Base-by-base conservation (phyloP, 805 yeast species). In the Metschnikowia noctiluminum region DNA sequence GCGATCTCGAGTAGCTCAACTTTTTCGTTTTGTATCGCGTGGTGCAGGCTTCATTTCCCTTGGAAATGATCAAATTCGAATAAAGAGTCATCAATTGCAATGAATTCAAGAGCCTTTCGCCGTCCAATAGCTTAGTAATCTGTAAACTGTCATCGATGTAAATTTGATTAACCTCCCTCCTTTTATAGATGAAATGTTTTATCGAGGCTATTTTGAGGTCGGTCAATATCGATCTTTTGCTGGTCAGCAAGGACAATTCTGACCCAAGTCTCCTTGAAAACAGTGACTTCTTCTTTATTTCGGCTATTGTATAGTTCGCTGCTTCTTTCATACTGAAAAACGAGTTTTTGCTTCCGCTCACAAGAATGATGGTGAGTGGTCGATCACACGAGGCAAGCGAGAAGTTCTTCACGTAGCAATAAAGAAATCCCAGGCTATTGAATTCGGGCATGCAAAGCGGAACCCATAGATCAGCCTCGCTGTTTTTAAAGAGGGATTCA, bases 371-470 rank as follows among this genome's bases (percentile, higher is more conserved):
- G 3, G 78, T 65, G 62, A 55, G 65, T 47, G 54, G 70, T 52
- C 35, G 21, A 35, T 44, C 31, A 42, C 45, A 28, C 53, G 56
- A 12, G 49, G 49, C 35, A 34, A 70, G 45, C 16, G 56, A 53
- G 34, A 69, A 59, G 28, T 54, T 59, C 49, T 82, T 83, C 39
- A 90, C 86, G 59, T 86, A 89, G 11, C 89, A 82, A 61, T 94
- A 87, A 6, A 92, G 67, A 59, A 91, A 94, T 9, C 99, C 99
- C 54, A 83, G 82, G 1, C 89, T 70, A 61, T 94, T 92, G 71
- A 92, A 92, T 56, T 87, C 82, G 0, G 98, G 96, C 63, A 92
- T 74, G 65, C 99, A 92, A 0, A 92, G 74, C 0, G 99, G 99
- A 11, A 88, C 79, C 98, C 98, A 94, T 49, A 89, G 80, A 60